Evolutionary conservation across 78 protist genomes (phyloP), one percentile per base, ranked within the genome.

Genomic region (Dictyostelium capitatum): DNA sequence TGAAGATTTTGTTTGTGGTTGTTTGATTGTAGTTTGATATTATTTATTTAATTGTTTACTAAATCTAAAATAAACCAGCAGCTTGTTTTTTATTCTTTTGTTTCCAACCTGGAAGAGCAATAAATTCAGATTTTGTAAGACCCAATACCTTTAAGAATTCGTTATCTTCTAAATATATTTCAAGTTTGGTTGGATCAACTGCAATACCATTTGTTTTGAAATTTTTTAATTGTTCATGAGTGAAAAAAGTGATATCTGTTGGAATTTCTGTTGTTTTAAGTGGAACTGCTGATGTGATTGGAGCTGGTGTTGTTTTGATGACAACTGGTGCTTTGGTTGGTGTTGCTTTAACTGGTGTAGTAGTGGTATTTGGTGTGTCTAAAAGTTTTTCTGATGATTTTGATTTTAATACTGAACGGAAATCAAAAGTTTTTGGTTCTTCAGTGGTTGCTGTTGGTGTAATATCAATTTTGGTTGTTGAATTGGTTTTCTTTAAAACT

Each of bases 371-470:
- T 2, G 53, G 32, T 17, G 64, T 30, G 6, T 54, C 23, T 5
- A 64, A 30, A 25, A 65, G 28, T 48, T 57, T 74, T 59, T 53
- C 56, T 32, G 47, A 56, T 15, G 81, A 74, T 19, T 14, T 77
- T 62, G 83, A 74, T 41, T 87, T 87, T 15, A 87, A 65, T 19
- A 87, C 92, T 46, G 92, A 87, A 74, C 92, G 78, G 51, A 87
- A 87, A 77, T 87, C 77, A 62, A 62, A 30, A 8, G 64, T 54
- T 3, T 50, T 47, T 54, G 83, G 23, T 47, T 72, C 82, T 20
- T 79, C 83, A 23, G 30, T 6, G 7, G 25, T 14, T 28, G 25
- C 37, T 59, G 73, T 59, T 28, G 47, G 32, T 19, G 73, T 6
- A 25, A n/a, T 51, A 3, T 30, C 80, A 53, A 62, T 62, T 28